phyloP scores from a whole-genome alignment of 257 asterid species.

The Solanum gracilifrons region DNA sequence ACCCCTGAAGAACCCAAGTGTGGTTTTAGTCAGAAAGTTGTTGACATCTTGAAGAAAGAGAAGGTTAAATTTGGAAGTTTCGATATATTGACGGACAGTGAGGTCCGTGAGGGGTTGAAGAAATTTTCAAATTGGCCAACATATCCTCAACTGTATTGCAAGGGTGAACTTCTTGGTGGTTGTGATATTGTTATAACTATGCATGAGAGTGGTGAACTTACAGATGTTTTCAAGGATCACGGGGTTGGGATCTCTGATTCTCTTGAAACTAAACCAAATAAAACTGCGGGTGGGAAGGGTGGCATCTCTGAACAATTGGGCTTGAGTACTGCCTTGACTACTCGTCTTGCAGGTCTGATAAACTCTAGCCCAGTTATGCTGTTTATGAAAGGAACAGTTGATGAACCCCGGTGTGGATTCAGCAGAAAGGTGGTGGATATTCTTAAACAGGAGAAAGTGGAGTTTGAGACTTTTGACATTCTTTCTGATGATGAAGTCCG shows the following conservation, averaged over 20 bases:
- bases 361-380: slow-evolving; percentile 60
- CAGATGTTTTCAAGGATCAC: slow-evolving; percentile 55
- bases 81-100: slow-evolving; percentile 59
- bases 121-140: slow-evolving; percentile 95
- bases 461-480: slow-evolving; percentile 71
- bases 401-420: slow-evolving; percentile 86
- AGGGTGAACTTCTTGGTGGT: slow-evolving; percentile 97
- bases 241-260: slow-evolving; percentile 33
- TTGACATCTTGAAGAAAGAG: slow-evolving; percentile 75
- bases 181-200: slow-evolving; percentile 72
- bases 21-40: slow-evolving; percentile 89
- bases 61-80: slow-evolving; percentile 78
- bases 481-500: slow-evolving; percentile 84
- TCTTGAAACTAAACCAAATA: slow-evolving; percentile 15
- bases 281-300: slow-evolving; percentile 33
- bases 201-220: slow-evolving; percentile 87
- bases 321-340: slow-evolving; percentile 37
- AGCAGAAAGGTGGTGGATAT: slow-evolving; percentile 88
- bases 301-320: slow-evolving; percentile 50
- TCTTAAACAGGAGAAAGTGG: slow-evolving; percentile 60
- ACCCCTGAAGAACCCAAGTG: slow-evolving; percentile 75
- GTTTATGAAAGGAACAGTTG: slow-evolving; percentile 85
- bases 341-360: slow-evolving; percentile 46
- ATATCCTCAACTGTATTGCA: slow-evolving; percentile 85
- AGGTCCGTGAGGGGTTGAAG: slow-evolving; percentile 89